Percentiles rank a stretch among this genome's conserved stretches.
Evolutionary conservation across 169 alveolate species (phyloP).

Genomic region (Cryptosporidium sp.): DNA sequence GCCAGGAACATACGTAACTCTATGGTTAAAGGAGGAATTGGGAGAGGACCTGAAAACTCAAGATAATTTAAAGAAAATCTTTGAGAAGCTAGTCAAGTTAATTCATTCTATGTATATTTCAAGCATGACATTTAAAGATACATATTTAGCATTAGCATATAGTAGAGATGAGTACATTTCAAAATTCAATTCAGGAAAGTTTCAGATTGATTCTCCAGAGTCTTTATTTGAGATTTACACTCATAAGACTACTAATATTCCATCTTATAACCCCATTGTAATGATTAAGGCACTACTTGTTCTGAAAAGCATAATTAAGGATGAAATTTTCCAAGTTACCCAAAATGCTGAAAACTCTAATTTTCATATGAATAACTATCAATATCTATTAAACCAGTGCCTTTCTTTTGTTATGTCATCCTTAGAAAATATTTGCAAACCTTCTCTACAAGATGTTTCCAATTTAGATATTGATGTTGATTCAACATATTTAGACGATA

Average conservation of each 20-base stretch:
- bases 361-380: background rate
- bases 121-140: constrained; percentile 44
- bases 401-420: background rate
- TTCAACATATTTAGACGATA: constrained; percentile 30
- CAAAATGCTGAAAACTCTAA: background rate
- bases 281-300: constrained; percentile 34
- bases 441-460: constrained; percentile 4
- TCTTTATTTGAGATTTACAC: background rate
- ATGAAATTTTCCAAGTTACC: background rate
- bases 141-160: constrained; percentile 62
- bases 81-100: constrained; percentile 7
- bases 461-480: constrained; percentile 5
- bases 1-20: constrained; percentile 26
- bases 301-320: constrained; percentile 14
- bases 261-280: constrained; percentile 45
- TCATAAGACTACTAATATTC: background rate
- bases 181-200: background rate
- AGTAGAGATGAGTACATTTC: constrained; percentile 22
- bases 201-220: background rate
- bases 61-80: background rate
- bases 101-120: constrained; percentile 48
- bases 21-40: constrained; percentile 45
- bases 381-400: constrained; percentile 12
- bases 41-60: background rate
- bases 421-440: constrained; percentile 17